phyloP scores from a whole-genome alignment of 371 early-diverging fungal species.

The Zancudomyces culisetae region DNA sequence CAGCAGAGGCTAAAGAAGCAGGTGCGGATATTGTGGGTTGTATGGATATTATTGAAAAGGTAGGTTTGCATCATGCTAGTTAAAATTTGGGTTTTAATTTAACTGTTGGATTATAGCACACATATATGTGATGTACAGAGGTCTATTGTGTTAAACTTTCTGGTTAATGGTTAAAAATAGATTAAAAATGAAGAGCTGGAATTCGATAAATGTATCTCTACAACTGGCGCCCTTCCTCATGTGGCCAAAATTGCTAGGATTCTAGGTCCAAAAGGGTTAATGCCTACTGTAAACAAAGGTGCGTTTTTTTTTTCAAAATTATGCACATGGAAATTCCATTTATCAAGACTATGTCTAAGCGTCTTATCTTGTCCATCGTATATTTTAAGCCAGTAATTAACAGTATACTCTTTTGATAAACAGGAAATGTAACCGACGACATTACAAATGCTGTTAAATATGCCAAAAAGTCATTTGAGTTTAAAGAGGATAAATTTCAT shows the following conservation, averaged over 20 bases:
- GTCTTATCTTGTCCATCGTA: too few species aligned
- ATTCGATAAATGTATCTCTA: slow-evolving; percentile 72
- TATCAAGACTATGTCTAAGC: too few species aligned
- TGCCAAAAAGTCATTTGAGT: slow-evolving; percentile 48
- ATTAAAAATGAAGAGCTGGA: slow-evolving; percentile 39
- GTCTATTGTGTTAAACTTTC: neutral
- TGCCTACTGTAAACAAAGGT: slow-evolving; percentile 87
- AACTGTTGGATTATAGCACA: too few species aligned
- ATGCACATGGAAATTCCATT: too few species aligned
- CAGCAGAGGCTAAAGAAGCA: slow-evolving; percentile 60
- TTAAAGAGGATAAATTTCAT: slow-evolving; percentile 48
- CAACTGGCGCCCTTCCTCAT: slow-evolving; percentile 70
- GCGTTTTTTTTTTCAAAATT: neutral
- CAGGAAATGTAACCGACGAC: slow-evolving; percentile 58
- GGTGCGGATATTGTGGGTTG: slow-evolving; percentile 70
- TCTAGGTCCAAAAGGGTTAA: slow-evolving; percentile 84
- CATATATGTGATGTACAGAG: too few species aligned
- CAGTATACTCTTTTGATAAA: too few species aligned
- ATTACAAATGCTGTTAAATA: slow-evolving; percentile 34
- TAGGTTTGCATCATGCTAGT: slow-evolving; percentile 15
- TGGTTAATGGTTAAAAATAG: neutral
- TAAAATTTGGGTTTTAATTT: too few species aligned
- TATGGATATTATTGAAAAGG: slow-evolving; percentile 61
- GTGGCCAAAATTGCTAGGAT: slow-evolving; percentile 80
- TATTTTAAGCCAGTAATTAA: too few species aligned